Base-by-base conservation (phyloP, 495 filamentous ascomycete genomes). In the Penicillium paxilli region DNA sequence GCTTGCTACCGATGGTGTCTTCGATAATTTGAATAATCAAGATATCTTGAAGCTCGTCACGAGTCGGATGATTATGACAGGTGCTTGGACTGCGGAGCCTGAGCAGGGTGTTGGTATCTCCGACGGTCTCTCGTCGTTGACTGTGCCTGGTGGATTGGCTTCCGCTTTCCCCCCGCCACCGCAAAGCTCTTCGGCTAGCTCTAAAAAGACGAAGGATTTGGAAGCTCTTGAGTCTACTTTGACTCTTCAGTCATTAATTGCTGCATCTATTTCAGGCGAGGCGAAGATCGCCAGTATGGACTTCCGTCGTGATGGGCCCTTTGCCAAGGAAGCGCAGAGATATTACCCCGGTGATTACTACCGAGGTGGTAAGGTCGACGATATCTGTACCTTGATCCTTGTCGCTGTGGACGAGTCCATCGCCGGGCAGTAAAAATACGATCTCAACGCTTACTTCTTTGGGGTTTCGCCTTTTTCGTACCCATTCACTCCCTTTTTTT, bases 1-100 rank as follows among this genome's bases (percentile, higher is more conserved):
- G 14, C 87, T 98, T 54, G 94, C 92, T 4, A 96, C 90, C 6
- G 94, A 98, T 64, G 94, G 94, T 4, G 90, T 98, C 4, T 96
- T 92, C 85, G 94, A 98, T 68, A 98, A 98, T 62, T 77, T 98
- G n/a, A 91, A 87, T 57, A 85, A 90, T 58, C 86, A 92, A 63
- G 90, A 98, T 56, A 85, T 94, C 22, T 80, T 98, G 14, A 83
- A 85, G 45, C 82, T 94, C 49, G 84, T 91, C 24, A 92, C 87
- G 45, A 76, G 80, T 26, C 73, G 84, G 6, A 96, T 98, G 92
- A 67, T 81, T 7, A 71, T 72, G 21, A 74, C 76, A 17, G 86
- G 86, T 6, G 94, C 89, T 1, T 98, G 92, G 92, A 69, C 65
- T n/a, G 77, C 77, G 58, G 77, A 60, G 0, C 58, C 73, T 3